Evolutionary conservation across 192 early-diverging fungal species (phyloP), one percentile per base, ranked within the genome.

Genomic region (Backusella parvicylindrica): DNA sequence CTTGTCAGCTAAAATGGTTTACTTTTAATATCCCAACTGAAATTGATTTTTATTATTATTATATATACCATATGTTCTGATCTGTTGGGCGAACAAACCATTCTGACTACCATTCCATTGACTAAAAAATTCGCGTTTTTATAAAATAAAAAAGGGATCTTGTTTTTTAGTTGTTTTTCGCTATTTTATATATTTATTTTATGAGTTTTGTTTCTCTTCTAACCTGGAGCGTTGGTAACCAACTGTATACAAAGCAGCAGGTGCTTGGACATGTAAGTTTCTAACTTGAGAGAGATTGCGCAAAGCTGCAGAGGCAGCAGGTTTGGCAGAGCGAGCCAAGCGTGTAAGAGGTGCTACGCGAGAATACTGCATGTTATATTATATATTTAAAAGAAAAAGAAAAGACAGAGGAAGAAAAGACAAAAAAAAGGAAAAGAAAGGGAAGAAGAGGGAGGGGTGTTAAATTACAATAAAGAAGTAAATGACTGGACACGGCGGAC

Each of bases 1-100:
- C 79, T 95, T 94, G 72, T 94, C 93, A 71, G 92, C 94, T 89
- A 50, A n/a, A n/a, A 41, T 63, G 9, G 38, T 60, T 56, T 32
- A 4, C 6, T 65, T 35, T 32, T 65, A 32, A 65, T 32, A 65
- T n/a, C 35, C 66, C 66, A 33, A n/a, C n/a, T n/a, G n/a, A n/a
- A n/a, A n/a, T 37, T 67, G 31, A 64, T 16, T 32, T 30, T 31
- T 16, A 18, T 18, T 8, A 8, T 9, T 35, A 32, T 1, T 15
- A 16, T 63, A 21, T 35, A 15, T 72, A 72, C 71, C 71, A 72
- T 72, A 72, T 31, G 49, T 56, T 72, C 71, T 72, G 21, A 53
- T 72, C 35, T 72, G 71, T 37, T 70, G 28, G 21, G 37, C 37
- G 37, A 38, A 18, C 7, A 68, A 26, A 36, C 56, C 66, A 21